Base-by-base conservation (phyloP, 331 rosid genomes). In the Rhamnella rubrinervis region DNA sequence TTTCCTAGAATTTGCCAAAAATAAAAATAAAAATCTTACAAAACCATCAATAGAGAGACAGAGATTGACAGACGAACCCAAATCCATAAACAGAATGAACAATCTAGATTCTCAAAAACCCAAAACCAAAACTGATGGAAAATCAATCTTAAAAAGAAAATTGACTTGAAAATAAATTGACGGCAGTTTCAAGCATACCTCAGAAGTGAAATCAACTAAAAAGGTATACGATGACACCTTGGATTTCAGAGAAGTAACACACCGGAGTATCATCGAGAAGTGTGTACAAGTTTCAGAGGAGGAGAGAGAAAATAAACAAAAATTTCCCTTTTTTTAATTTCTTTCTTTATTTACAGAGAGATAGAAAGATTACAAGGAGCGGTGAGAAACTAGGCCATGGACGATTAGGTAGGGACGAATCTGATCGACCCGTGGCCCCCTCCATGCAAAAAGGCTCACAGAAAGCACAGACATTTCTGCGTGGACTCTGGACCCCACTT, bases 391-490 rank as follows among this genome's bases (percentile, higher is more conserved):
- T 23, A 40, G 13, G 15, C 49, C 0, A 11, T 44, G 49, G 14
- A 16, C 23, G 0, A 44, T 9, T 44, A 15, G 49, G 49, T 44
- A 11, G 13, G 49, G 49, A 40, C 46, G 46, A 44, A 44, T 44
- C 49, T 44, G 49, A 44, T 10, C 49, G 49, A 44, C 49, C 11
- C 49, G 2, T 67, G 56, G 78, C 66, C 50, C 66, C 9, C 16
- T 65, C 77, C 83, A 77, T 87, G 89, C 89, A 82, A 81, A 64
- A 73, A 73, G 67, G 79, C 77, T 46, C 67, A 81, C 11, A 6
- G 51, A 71, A 65, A 44, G 58, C 39, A 61, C 61, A 72, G 69
- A 75, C 82, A 71, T 55, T 39, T 16, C 28, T 61, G 46, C 19
- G 81, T 50, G 77, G 76, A 79, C 49, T 37, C 59, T 68, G 85